These are phyloP conservation scores for Hypoxylon sp. DNA, from an alignment of 2,329 filamentous ascomycete species.

Conservation along the genomic window DNA sequence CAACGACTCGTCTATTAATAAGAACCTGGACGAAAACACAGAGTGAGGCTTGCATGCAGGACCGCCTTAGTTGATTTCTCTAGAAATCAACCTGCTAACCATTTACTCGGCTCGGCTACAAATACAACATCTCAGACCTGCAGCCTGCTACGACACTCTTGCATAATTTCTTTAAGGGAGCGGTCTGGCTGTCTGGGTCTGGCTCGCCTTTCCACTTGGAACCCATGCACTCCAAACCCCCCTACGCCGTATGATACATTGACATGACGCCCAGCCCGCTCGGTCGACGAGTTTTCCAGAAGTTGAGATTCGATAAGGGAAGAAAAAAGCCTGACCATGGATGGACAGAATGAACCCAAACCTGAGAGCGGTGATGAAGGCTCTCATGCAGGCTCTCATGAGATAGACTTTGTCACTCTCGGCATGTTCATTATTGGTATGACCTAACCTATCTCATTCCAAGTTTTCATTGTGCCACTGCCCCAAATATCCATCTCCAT, in stretches of 20 bases:
- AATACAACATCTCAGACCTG: slow-evolving; percentile 9
- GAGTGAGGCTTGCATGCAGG: slow-evolving; percentile 8
- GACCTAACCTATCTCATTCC: slow-evolving; percentile 41
- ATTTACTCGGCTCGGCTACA: neutral
- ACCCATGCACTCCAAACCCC: slow-evolving; percentile 29
- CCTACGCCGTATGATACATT: slow-evolving; percentile 33
- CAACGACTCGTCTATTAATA: neutral
- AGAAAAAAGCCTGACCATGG: slow-evolving; percentile 38
- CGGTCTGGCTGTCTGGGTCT: no score
- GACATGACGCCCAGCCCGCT: slow-evolving; percentile 31
- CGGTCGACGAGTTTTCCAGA: slow-evolving; percentile 16
- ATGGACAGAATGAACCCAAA: slow-evolving; percentile 40
- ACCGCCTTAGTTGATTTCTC: neutral
- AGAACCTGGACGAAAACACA: neutral
- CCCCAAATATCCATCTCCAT: neutral
- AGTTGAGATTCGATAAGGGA: slow-evolving; percentile 23
- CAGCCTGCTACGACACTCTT: slow-evolving; percentile 25
- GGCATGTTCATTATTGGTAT: slow-evolving; percentile 81
- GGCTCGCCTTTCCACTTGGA: slow-evolving; percentile 9
- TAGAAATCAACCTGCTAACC: slow-evolving; percentile 5
- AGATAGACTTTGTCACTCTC: slow-evolving; percentile 75
- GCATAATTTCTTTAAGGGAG: slow-evolving; percentile 21
- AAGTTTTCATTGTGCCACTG: neutral
- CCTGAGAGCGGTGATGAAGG: slow-evolving; percentile 27
- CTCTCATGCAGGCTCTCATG: slow-evolving; percentile 53